A percentile compares a stretch with the other conserved stretches of the same genome.
Evolutionary conservation across 2,329 filamentous ascomycete species (phyloP).

Genomic region (Fusarium domesticum): DNA sequence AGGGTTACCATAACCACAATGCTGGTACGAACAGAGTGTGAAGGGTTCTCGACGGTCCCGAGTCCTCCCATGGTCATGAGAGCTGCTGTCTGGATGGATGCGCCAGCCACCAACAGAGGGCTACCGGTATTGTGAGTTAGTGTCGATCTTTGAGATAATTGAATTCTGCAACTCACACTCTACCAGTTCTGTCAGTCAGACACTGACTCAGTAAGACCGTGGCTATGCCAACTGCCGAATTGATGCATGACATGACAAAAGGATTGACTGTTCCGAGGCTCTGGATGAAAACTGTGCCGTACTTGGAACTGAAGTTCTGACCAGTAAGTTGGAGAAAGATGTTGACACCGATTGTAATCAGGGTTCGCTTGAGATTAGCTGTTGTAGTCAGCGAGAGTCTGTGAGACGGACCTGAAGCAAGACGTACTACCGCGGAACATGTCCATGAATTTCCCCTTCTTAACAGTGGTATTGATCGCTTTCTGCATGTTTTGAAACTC

Average conservation of each 20-base stretch:
- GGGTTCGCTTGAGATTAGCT: conserved; percentile 21
- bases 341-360: conserved; percentile 26
- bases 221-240: conserved; percentile 30
- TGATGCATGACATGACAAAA: conserved; percentile 24
- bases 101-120: conserved; percentile 6
- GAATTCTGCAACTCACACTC: conserved; percentile 2
- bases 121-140: not conserved
- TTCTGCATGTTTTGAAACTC: conserved; percentile 13
- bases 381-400: not conserved
- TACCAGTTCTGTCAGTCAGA: conserved; percentile 2
- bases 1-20: not conserved
- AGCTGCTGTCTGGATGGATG: not conserved
- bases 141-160: not conserved
- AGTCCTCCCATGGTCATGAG: conserved; percentile 5
- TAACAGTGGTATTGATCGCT: conserved; percentile 22
- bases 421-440: conserved; percentile 3
- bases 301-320: conserved; percentile 26
- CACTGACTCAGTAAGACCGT: conserved; percentile 19
- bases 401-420: not conserved
- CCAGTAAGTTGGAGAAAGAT: conserved; percentile 32
- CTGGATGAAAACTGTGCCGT: conserved; percentile 31
- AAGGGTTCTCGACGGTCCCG: conserved; percentile 1
- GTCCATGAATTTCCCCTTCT: conserved; percentile 22
- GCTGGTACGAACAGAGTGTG: not conserved
- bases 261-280: conserved; percentile 29